Conservation (phyloP, 1,139 yeast genomes). For the Geotrichum fermentans region DNA sequence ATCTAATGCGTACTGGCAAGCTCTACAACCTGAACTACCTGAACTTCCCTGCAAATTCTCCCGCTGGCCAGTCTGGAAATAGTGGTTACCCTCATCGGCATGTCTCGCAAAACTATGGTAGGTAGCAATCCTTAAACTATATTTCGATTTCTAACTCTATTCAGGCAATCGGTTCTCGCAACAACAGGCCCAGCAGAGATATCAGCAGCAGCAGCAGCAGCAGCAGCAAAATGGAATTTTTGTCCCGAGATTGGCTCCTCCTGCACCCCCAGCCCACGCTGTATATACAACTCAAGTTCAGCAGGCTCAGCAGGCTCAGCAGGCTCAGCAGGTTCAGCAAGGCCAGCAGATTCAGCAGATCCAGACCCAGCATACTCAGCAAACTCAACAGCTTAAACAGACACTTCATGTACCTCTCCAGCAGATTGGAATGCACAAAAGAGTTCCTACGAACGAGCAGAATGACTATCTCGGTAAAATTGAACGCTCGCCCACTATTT, state of each 20-base stretch:
- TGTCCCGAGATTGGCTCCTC: neutral
- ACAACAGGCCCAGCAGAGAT: neutral
- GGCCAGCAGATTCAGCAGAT: neutral
- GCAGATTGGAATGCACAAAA: slow-evolving; percentile 6
- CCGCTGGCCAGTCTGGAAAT: slow-evolving; percentile 1
- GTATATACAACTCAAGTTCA: neutral
- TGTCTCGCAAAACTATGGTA: slow-evolving; percentile 16
- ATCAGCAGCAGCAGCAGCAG: neutral
- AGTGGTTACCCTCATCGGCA: slow-evolving; percentile 2
- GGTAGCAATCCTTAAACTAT: neutral
- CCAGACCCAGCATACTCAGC: neutral
- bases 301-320: neutral
- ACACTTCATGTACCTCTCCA: neutral
- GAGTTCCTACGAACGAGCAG: slow-evolving; percentile 4
- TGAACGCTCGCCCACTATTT: neutral
- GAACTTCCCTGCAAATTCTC: neutral
- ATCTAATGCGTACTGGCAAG: slow-evolving; percentile 10
- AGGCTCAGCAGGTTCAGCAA: neutral
- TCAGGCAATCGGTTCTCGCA: neutral
- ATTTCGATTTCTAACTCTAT: neutral
- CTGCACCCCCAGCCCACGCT: neutral
- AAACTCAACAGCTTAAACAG: too few relatives aligned
- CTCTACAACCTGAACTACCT: slow-evolving; percentile 3
- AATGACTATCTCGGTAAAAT: neutral
- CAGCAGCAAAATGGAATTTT: neutral